phyloP scores from a whole-genome alignment of 352 stramenopile genomes.

The Globisporangium paroecandrum region DNA sequence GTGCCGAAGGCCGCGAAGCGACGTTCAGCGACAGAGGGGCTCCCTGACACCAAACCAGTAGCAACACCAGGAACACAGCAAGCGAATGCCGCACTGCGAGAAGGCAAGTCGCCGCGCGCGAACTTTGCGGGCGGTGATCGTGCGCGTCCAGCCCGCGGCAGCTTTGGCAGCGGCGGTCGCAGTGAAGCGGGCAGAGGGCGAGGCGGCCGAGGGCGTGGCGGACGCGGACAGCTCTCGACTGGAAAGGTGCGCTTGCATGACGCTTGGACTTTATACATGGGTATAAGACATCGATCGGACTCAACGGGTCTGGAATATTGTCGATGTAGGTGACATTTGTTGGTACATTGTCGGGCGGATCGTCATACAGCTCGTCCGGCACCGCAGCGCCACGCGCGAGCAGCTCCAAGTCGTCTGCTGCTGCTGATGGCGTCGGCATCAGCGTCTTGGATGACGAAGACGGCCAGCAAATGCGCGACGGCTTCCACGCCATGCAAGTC shows the following conservation, averaged over 20 bases:
- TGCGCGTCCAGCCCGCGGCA: constrained; percentile 17
- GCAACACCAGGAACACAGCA: constrained; percentile 21
- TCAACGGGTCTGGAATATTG: not conserved
- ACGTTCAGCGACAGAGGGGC: constrained; percentile 31
- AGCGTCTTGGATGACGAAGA: constrained; percentile 79
- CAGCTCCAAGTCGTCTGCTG: constrained; percentile 36
- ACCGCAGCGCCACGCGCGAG: constrained; percentile 33
- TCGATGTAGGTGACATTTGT: constrained; percentile 58
- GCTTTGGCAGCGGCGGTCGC: constrained; percentile 19
- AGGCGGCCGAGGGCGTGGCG: constrained; percentile 44
- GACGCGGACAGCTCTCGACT: constrained; percentile 49
- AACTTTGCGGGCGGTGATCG: constrained; percentile 42
- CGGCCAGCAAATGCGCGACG: constrained; percentile 33
- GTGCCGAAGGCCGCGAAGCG: constrained; percentile 71
- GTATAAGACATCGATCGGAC: not conserved
- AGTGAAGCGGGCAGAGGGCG: constrained; percentile 29
- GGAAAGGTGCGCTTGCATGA: constrained; percentile 34
- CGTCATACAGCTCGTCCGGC: constrained; percentile 59
- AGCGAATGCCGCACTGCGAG: constrained; percentile 19
- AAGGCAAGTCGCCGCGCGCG: constrained; percentile 34
- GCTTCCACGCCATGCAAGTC: constrained; percentile 53
- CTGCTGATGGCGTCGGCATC: constrained; percentile 77
- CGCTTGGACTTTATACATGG: not conserved
- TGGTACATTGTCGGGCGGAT: constrained; percentile 74
- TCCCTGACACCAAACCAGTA: constrained; percentile 11